Conservation (phyloP, 2,329 filamentous ascomycete species). For the Phyllosticta citribraziliensis region DNA sequence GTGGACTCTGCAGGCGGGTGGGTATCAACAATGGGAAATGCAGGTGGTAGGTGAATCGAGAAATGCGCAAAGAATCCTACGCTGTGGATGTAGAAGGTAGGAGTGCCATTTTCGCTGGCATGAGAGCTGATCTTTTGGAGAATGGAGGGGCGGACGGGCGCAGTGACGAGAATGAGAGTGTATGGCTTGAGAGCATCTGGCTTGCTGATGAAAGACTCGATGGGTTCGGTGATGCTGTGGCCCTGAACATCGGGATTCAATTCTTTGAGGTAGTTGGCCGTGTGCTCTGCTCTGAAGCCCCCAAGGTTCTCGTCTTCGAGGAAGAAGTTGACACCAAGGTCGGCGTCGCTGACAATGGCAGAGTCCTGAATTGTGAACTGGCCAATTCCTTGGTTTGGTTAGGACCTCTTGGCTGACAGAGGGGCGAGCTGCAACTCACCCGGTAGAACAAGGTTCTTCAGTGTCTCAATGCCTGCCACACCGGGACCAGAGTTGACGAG, state of each 20-base stretch:
- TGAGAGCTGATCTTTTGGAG: constrained; percentile 42
- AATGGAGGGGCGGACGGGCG: constrained; percentile 45
- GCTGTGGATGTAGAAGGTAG: constrained; percentile 76
- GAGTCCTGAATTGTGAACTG: constrained; percentile 86
- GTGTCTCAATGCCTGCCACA: constrained; percentile 76
- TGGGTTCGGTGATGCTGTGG: constrained; percentile 49
- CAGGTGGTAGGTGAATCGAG: constrained; percentile 63
- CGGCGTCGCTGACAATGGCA: constrained; percentile 63
- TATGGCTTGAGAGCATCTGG: constrained; percentile 37
- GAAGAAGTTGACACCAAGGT: constrained; percentile 96
- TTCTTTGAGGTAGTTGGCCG: constrained; percentile 67
- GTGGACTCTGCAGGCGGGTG: constrained; percentile 82
- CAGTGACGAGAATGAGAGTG: constrained; percentile 52
- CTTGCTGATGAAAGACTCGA: constrained; percentile 35
- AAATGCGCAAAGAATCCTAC: constrained; percentile 88
- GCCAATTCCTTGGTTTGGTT: constrained; percentile 55
- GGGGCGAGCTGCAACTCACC: constrained; percentile 35
- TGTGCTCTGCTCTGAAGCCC: constrained; percentile 66
- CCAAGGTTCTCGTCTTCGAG: constrained; percentile 71
- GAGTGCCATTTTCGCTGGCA: constrained; percentile 51
- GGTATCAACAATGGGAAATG: constrained; percentile 89
- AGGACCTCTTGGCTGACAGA: background rate
- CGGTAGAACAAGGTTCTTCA: constrained; percentile 95
- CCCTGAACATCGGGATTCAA: constrained; percentile 89
- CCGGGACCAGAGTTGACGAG: constrained; percentile 82